Percentiles rank a stretch among this genome's conserved stretches.
These are phyloP conservation scores for Rhizodiscina lignyota DNA, from an alignment of 495 filamentous ascomycete genomes.

Conservation along the genomic window DNA sequence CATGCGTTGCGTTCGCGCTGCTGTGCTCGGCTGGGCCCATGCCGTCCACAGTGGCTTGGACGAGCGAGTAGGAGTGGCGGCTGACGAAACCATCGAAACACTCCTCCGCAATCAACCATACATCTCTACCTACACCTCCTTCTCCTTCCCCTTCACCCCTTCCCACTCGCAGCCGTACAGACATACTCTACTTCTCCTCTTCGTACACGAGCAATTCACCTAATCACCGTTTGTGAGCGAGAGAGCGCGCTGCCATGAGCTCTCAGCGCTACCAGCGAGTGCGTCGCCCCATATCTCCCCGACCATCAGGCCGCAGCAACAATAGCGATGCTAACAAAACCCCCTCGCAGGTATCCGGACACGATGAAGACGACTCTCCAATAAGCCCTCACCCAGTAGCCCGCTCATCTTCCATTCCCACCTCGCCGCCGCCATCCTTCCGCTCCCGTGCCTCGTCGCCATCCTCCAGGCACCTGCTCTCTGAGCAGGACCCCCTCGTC, in stretches of 20 bases:
- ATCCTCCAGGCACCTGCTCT: constrained; percentile 34
- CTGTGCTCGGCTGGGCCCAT: too few species aligned
- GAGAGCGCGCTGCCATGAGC: constrained; percentile 59
- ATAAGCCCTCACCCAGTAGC: constrained; percentile 15
- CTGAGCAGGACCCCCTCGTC: constrained; percentile 30
- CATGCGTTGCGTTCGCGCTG: too few species aligned
- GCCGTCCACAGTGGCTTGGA: too few species aligned
- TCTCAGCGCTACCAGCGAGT: constrained; percentile 79
- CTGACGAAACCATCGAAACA: too few species aligned
- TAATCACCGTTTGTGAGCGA: too few species aligned
- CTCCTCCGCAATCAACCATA: constrained; percentile 10
- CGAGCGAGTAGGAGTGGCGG: too few species aligned
- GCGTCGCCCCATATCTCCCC: constrained; percentile 18
- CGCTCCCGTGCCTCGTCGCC: constrained; percentile 68
- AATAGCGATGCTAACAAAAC: constrained; percentile 3
- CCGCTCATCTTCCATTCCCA: constrained; percentile 33
- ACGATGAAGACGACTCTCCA: constrained; percentile 30
- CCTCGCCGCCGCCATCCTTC: constrained; percentile 89
- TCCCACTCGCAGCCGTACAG: too few species aligned
- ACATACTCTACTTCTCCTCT: too few species aligned
- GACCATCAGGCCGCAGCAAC: not conserved
- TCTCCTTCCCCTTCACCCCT: constrained; percentile 12
- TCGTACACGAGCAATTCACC: too few species aligned
- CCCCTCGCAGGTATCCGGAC: constrained; percentile 17
- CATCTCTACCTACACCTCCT: constrained; percentile 9